Conservation (phyloP, 352 stramenopile species). For the Chrysophaeum taylorii region DNA sequence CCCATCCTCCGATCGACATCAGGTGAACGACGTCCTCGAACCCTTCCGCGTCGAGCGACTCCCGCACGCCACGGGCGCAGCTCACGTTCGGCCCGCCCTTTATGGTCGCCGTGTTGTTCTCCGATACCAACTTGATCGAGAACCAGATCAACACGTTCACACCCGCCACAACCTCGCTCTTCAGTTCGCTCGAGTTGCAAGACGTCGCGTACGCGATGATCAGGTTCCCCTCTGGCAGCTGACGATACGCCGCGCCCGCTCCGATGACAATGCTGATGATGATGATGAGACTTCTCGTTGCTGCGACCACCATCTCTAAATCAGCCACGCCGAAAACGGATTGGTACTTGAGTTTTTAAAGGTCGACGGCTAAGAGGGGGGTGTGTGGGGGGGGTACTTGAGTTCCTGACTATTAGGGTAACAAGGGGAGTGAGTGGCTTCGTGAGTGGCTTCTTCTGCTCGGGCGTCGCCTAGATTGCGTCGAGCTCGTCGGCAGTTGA, state of each 20-base stretch:
- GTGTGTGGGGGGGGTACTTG: too few relatives aligned
- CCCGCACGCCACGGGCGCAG: background rate
- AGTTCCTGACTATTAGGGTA: too few relatives aligned
- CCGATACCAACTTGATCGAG: constrained; percentile 1
- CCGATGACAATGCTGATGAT: background rate
- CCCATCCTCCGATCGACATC: constrained; percentile 48
- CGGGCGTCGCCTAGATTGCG: too few relatives aligned
- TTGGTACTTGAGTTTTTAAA: too few relatives aligned
- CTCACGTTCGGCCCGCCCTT: constrained; percentile 13
- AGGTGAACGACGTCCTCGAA: constrained; percentile 38
- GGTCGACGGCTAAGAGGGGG: too few relatives aligned
- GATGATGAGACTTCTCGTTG: too few relatives aligned
- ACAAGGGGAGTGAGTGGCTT: too few relatives aligned
- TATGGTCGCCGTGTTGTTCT: background rate
- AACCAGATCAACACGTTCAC: constrained; percentile 29
- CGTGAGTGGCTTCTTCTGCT: too few relatives aligned
- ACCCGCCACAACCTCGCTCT: background rate
- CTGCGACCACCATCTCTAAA: too few relatives aligned
- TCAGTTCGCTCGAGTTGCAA: background rate
- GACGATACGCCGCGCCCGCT: background rate
- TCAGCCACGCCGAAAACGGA: too few relatives aligned
- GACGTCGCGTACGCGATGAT: background rate
- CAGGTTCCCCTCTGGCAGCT: background rate
- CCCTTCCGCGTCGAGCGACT: background rate
- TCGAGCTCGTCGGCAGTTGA: too few relatives aligned